A percentile compares a stretch with the other conserved stretches of the same genome.
Evolutionary conservation across 768 basidiomycete species (phyloP).

Genomic region (Dendrothele bispora): DNA sequence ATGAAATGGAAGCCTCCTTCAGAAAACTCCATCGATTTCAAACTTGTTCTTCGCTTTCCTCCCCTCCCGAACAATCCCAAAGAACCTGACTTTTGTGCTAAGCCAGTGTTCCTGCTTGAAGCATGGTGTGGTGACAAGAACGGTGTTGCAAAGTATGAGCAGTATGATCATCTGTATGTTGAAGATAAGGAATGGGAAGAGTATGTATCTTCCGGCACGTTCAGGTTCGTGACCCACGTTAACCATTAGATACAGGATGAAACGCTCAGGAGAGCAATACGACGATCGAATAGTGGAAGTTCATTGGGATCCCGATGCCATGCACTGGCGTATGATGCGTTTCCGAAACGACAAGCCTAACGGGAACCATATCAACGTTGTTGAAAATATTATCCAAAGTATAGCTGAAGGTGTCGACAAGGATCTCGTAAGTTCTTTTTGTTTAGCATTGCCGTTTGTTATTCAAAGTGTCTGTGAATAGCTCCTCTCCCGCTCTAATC

Average conservation of each 20-base stretch:
- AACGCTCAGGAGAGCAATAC: slow-evolving; percentile 77
- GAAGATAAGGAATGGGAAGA: slow-evolving; percentile 91
- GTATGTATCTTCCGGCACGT: slow-evolving; percentile 49
- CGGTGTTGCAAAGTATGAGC: slow-evolving; percentile 64
- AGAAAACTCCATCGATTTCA: slow-evolving; percentile 98
- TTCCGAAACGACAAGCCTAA: slow-evolving; percentile 93
- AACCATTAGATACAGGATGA: slow-evolving; percentile 57
- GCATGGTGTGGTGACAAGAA: slow-evolving; percentile 76
- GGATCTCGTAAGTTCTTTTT: slow-evolving; percentile 68
- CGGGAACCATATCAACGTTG: slow-evolving; percentile 84
- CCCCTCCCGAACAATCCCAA: slow-evolving; percentile 49
- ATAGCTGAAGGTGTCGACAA: slow-evolving; percentile 95
- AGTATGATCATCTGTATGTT: slow-evolving; percentile 83
- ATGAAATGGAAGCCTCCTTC: slow-evolving; percentile 99
- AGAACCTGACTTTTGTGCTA: slow-evolving; percentile 78
- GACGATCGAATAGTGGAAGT: slow-evolving; percentile 97
- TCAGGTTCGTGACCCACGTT: slow-evolving; percentile 8
- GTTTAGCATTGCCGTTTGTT: too few species aligned
- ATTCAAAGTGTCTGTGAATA: slow-evolving; percentile 23
- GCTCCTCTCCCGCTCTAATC: slow-evolving; percentile 65
- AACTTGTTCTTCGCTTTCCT: slow-evolving; percentile 92
- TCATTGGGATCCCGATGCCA: slow-evolving; percentile 72
- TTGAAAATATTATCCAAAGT: slow-evolving; percentile 86
- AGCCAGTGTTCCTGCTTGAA: slow-evolving; percentile 83
- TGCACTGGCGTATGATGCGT: slow-evolving; percentile 87